These are phyloP conservation scores for Hypoxylon fragiforme DNA, from an alignment of 495 filamentous ascomycete genomes.

Conservation along the genomic window DNA sequence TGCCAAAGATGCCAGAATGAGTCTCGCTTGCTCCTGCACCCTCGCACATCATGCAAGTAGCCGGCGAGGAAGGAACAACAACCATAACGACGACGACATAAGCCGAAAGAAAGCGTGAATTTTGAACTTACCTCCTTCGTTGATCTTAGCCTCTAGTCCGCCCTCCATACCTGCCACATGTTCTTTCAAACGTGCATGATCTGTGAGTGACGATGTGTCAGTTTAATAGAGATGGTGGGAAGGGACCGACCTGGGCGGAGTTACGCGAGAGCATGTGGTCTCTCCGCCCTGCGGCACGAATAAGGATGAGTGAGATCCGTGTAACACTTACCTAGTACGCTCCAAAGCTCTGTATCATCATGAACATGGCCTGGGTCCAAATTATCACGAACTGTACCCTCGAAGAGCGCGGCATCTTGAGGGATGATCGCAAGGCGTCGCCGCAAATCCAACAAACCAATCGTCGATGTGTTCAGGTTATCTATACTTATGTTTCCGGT, in stretches of 20 bases:
- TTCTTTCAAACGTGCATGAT: slow-evolving; percentile 91
- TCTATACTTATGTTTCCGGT: slow-evolving; percentile 87
- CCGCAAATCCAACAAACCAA: slow-evolving; percentile 87
- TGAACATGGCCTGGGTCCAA: slow-evolving; percentile 93
- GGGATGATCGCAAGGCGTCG: slow-evolving; percentile 95
- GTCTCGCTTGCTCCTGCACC: slow-evolving; percentile 16
- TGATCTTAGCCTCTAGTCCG: slow-evolving; percentile 82
- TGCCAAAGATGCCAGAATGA: slow-evolving; percentile 28
- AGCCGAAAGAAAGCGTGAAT: slow-evolving; percentile 47
- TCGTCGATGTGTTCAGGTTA: slow-evolving; percentile 81
- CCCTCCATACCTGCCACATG: slow-evolving; percentile 88
- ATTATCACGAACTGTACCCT: slow-evolving; percentile 94
- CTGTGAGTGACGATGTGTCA: slow-evolving; percentile 52
- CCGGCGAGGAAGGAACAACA: slow-evolving; percentile 19
- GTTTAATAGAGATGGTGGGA: slow-evolving; percentile 19
- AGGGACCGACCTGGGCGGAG: slow-evolving; percentile 13
- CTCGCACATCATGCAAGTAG: slow-evolving; percentile 30
- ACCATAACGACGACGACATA: slow-evolving; percentile 15
- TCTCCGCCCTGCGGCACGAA: slow-evolving; percentile 16
- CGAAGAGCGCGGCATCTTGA: slow-evolving; percentile 96
- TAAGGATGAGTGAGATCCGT: slow-evolving; percentile 32
- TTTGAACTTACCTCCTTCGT: slow-evolving; percentile 82
- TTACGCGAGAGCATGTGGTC: slow-evolving; percentile 25
- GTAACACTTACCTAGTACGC: slow-evolving; percentile 76
- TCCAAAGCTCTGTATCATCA: slow-evolving; percentile 98